Evolutionary conservation across 2,329 filamentous ascomycete genomes (phyloP).

Genomic region (Scedosporium dehoogii): DNA sequence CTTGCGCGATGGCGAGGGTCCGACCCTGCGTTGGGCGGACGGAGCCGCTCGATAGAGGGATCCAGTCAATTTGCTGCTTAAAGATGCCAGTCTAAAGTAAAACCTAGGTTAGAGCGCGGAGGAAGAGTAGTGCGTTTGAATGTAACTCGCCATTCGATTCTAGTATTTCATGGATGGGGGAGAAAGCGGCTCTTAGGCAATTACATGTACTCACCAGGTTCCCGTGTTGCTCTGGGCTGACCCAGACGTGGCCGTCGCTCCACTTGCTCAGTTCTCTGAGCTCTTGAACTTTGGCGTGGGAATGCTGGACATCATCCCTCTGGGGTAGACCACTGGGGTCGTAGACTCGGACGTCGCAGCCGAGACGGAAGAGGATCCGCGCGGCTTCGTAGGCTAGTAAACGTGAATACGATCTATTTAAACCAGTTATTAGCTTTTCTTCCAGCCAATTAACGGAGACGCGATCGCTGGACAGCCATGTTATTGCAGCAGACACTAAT

Average conservation of each 20-base stretch:
- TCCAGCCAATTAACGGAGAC: no score
- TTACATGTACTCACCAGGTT: conserved; percentile 34
- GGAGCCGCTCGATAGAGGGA: conserved; percentile 49
- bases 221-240: conserved; percentile 57
- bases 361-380: conserved; percentile 52
- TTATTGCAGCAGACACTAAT: no score
- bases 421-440: background rate
- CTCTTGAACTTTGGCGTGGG: conserved; percentile 52
- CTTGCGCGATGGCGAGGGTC: conserved; percentile 51
- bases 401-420: conserved; percentile 43
- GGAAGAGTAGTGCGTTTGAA: background rate
- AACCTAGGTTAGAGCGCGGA: no score
- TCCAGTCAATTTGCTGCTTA: conserved; percentile 65
- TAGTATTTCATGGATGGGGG: background rate
- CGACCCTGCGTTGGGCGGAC: conserved; percentile 57
- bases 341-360: conserved; percentile 56
- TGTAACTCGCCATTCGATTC: background rate
- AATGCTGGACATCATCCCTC: conserved; percentile 51
- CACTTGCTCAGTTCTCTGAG: conserved; percentile 49
- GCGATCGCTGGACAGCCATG: no score
- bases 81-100: conserved; percentile 46
- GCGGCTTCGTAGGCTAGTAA: conserved; percentile 50
- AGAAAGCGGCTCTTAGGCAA: no score
- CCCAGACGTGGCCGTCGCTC: conserved; percentile 59
- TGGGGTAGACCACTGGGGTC: conserved; percentile 48